These are phyloP conservation scores for Noccaea bulbosa DNA, from an alignment of 345 rosid species.

Conservation along the genomic window DNA sequence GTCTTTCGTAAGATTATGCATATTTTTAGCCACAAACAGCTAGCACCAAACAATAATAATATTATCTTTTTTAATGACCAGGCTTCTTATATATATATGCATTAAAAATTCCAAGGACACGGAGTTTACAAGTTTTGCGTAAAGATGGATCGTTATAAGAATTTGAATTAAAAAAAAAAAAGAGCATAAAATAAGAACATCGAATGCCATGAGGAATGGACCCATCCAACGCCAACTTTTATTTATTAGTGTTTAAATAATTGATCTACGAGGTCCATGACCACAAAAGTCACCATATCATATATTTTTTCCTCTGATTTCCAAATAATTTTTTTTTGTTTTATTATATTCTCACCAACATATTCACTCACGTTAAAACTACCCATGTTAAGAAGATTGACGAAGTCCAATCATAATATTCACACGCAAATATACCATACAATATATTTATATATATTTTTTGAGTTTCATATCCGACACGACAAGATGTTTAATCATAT, in stretches of 20 bases:
- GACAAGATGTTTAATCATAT: slow-evolving; percentile 1
- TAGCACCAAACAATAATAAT: slow-evolving; percentile 37
- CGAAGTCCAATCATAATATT: slow-evolving; percentile 3
- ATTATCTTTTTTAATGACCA: slow-evolving; percentile 33
- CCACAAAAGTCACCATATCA: slow-evolving; percentile 39
- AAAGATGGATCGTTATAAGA: slow-evolving; percentile 19
- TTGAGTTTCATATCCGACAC: neutral
- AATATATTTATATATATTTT: neutral
- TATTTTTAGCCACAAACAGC: slow-evolving; percentile 37
- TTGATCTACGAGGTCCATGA: slow-evolving; percentile 37
- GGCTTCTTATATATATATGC: slow-evolving; percentile 14
- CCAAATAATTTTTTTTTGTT: too few relatives aligned
- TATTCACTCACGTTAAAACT: slow-evolving; percentile 31
- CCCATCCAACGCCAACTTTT: slow-evolving; percentile 41
- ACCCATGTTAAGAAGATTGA: neutral
- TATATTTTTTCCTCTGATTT: slow-evolving; percentile 2
- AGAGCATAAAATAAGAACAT: slow-evolving; percentile 24
- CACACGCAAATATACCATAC: slow-evolving; percentile 10
- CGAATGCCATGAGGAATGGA: slow-evolving; percentile 36
- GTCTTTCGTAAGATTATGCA: slow-evolving; percentile 25
- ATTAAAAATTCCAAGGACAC: slow-evolving; percentile 37
- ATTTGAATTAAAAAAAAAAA: neutral
- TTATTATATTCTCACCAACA: slow-evolving; percentile 35
- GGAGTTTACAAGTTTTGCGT: slow-evolving; percentile 39
- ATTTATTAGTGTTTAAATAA: slow-evolving; percentile 35